phyloP scores from a whole-genome alignment of 202 grass and related monocot genomes.

The Schoenoplectus tabernaemontani region DNA sequence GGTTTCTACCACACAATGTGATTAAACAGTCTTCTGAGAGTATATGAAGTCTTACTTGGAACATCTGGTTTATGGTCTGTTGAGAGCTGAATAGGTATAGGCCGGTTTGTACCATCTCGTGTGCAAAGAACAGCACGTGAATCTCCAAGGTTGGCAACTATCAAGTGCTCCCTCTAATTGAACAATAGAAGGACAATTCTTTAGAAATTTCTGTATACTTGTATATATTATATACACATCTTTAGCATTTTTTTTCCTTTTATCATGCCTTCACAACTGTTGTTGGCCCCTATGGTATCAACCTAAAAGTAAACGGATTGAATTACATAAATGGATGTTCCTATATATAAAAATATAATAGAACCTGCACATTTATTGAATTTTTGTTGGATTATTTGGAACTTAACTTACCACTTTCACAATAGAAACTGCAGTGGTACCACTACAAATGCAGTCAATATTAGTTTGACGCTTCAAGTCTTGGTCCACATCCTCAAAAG shows the following conservation, averaged over 20 bases:
- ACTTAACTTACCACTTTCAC: constrained; percentile 42
- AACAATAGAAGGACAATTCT: not conserved
- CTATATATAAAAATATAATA: too few relatives aligned
- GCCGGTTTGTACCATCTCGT: constrained; percentile 39
- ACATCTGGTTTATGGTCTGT: constrained; percentile 79
- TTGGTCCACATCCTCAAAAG: constrained; percentile 64
- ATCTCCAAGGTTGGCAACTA: constrained; percentile 79
- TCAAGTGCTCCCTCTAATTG: constrained; percentile 63
- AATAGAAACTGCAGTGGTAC: constrained; percentile 59
- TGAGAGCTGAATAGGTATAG: constrained; percentile 51
- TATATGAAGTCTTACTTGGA: constrained; percentile 35
- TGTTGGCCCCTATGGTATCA: not conserved
- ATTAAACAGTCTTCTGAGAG: not conserved
- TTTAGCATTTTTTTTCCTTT: not conserved
- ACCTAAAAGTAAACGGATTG: not conserved
- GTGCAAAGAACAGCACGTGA: constrained; percentile 67
- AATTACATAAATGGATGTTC: not conserved
- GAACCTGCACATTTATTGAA: not conserved
- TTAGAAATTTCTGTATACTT: not conserved
- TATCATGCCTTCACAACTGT: not conserved
- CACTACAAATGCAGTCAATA: constrained; percentile 85
- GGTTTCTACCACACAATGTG: not conserved
- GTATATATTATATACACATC: not conserved
- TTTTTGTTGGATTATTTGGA: not conserved
- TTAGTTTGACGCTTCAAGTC: constrained; percentile 41